Evolutionary conservation across 75 land plant species (phyloP).

Genomic region (Cryptomeria japonica): DNA sequence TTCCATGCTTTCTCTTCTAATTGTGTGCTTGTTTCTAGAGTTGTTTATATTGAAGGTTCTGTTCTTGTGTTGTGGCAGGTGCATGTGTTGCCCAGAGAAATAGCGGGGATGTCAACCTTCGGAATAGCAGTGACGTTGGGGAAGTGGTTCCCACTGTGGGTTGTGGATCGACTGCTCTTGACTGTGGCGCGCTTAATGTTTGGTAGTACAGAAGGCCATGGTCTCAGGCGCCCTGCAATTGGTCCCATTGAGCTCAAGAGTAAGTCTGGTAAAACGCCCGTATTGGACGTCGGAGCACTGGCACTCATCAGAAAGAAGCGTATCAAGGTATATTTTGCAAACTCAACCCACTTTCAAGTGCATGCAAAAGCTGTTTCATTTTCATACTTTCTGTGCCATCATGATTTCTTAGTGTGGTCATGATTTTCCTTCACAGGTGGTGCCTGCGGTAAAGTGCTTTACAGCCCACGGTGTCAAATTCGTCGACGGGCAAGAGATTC

Average conservation of each 20-base stretch:
- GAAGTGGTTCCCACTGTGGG: constrained; percentile 55
- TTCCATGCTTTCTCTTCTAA: background rate
- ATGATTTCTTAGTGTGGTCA: background rate
- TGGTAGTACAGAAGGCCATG: constrained; percentile 48
- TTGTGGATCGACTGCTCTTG: constrained; percentile 54
- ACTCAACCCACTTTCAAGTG: no score
- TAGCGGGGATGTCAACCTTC: constrained; percentile 68
- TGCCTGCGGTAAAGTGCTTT: constrained; percentile 28
- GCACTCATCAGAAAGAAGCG: constrained; percentile 21
- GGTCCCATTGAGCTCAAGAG: constrained; percentile 68
- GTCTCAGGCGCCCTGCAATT: constrained; percentile 53
- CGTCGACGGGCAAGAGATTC: constrained; percentile 42
- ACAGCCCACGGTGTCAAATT: constrained; percentile 45
- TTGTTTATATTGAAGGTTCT: no score
- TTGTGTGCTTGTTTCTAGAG: no score
- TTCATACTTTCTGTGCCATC: background rate
- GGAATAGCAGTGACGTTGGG: constrained; percentile 58
- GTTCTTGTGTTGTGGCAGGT: constrained; percentile 55
- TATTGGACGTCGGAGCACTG: constrained; percentile 40
- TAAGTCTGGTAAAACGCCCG: constrained; percentile 51
- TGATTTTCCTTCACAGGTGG: background rate
- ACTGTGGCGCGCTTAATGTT: constrained; percentile 32
- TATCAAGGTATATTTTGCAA: constrained; percentile 30
- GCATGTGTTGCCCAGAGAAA: constrained; percentile 73
- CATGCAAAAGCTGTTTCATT: no score